Evolutionary conservation across 2,329 filamentous ascomycete species (phyloP), one percentile per base, ranked within the genome.

Genomic region (Talaromyces sp.): DNA sequence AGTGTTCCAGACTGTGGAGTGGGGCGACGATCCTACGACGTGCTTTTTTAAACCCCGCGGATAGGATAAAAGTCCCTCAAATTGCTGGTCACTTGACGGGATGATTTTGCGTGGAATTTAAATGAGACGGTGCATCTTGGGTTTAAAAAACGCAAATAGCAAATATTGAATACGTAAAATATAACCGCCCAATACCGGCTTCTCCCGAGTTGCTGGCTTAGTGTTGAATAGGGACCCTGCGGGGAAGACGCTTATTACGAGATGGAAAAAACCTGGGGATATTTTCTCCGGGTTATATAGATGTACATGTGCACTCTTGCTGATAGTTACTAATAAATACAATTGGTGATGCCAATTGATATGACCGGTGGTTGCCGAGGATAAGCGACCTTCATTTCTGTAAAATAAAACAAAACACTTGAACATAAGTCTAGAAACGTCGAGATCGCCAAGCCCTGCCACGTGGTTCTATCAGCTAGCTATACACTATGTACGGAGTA

Each of bases 21-120:
- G 36, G 60, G 56, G 50, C 56, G 56, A 47, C 61, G 61, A 62
- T 62, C 61, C 40, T 31, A 34, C 18, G n/a, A n/a, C 50, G 44
- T 47, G 44, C 44, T 47, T 27, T 47, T 47, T 31, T 7, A 16
- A 7, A 42, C 34, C 47, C 56, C 56, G 56, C 56, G 36, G 44
- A 47, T 47, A 47, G 44, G 44, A 23, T 47, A 27, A 47, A 47
- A 47, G 44, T 47, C 44, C 44, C 44, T 47, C 44, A 47, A 36
- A 47, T 47, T 18, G 44, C 44, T 47, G 44, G 44, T 47, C 44
- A 47, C 44, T 47, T 47, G 44, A 47, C 44, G 44, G 44, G 10
- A 10, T 47, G 44, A 47, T 1, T 47, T 47, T 47, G n/a, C 36
- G 36, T 40, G 36, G 36, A 40, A 40, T 40, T 7, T n/a, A n/a